Conservation (phyloP, 1,139 yeast species). For the Kodamaea fungicola region DNA sequence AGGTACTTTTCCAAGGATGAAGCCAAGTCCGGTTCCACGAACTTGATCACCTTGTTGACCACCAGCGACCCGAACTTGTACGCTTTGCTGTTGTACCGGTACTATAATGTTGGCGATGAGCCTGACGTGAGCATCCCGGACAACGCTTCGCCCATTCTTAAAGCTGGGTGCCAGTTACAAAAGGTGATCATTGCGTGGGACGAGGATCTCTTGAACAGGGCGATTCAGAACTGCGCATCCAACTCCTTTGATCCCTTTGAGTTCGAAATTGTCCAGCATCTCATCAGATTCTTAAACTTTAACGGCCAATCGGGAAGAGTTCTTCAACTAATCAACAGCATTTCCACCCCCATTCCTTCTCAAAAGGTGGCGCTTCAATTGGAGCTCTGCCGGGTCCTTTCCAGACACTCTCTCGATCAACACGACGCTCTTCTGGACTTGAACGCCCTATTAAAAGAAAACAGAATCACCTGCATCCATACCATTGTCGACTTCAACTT, state of each 20-base stretch:
- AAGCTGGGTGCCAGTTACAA: conserved; percentile 20
- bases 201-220: conserved; percentile 11
- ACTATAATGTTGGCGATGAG: conserved; percentile 16
- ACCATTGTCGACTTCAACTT: conserved; percentile 20
- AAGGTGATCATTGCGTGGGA: conserved; percentile 21
- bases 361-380: conserved; percentile 11
- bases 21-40: conserved; percentile 9
- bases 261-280: conserved; percentile 23
- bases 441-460: conserved; percentile 14
- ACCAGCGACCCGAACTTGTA: conserved; percentile 11
- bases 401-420: conserved; percentile 12
- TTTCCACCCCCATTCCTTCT: conserved; percentile 3
- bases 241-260: conserved; percentile 17
- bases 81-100: conserved; percentile 16
- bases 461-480: conserved; percentile 8
- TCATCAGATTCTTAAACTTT: conserved; percentile 34
- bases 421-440: conserved; percentile 14
- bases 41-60: conserved; percentile 11
- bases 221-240: neutral
- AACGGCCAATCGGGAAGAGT: conserved; percentile 31
- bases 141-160: conserved; percentile 8
- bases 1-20: conserved; percentile 6
- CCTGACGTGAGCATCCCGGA: conserved; percentile 8
- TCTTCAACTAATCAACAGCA: conserved; percentile 13
- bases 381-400: conserved; percentile 14